Base-by-base conservation (phyloP, 1,284 basidiomycete species). In the Tetrapyrgos nigripes region DNA sequence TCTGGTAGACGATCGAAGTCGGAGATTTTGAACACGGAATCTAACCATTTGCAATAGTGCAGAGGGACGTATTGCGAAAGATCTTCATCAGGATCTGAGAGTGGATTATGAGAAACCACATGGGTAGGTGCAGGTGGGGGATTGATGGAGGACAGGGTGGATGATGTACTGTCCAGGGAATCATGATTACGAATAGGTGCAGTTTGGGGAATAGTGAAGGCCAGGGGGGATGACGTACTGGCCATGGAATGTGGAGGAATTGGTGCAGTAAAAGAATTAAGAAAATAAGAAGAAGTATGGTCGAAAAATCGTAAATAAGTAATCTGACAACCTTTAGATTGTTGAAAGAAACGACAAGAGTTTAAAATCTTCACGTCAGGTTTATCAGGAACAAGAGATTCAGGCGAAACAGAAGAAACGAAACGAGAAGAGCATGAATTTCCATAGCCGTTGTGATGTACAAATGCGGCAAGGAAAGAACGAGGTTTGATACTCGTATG, bases 1-100 rank as follows among this genome's bases (percentile, higher is more conserved):
- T 44, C 37, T 21, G 55, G 57, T 2, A 58, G 26, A 21, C 44
- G 35, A 27, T 58, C 45, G 31, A 53, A 58, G 8, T 58, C 31
- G 1, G 21, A n/a, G 27, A 45, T 43, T 14, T 58, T 58, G 45
- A 58, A 58, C 6, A 58, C 57, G 1, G 57, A 31, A 10, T 58
- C 57, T 14, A 28, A 17, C 3, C 3, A 58, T 24, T 48, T 6
- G 5, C 3, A 2, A 37, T 58, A 58, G 21, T 53, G 14, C 0
- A 14, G 2, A 1, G 51, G 57, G 19, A 58, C 23, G 43, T 6
- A 40, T n/a, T 14, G 21, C 17, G 19, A 23, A 29, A 31, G 31
- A 33, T 51, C 37, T 13, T 51, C 55, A 14, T 33, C 50, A 13
- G 26, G 26, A 50, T 27, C n/a, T 3, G 48, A 17, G 5, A 24